A percentile compares a stretch with the other conserved stretches of the same genome.
Evolutionary conservation across 441 rosid genomes (phyloP).

Genomic region (Viola pubescens): DNA sequence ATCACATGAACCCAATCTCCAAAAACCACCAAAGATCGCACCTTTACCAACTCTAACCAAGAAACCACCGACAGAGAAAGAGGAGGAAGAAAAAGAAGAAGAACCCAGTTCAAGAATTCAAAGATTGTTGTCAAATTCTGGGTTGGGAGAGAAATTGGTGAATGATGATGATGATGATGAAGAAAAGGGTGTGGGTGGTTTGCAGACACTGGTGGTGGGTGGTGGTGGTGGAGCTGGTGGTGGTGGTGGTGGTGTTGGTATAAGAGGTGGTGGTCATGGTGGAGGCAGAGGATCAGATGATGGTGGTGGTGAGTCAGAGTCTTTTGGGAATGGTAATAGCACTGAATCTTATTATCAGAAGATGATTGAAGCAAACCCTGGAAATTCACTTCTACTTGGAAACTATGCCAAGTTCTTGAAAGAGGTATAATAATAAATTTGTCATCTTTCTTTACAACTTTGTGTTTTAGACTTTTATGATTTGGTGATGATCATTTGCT

Average conservation of each 20-base stretch:
- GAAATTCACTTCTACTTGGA: constrained; percentile 45
- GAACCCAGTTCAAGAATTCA: constrained; percentile 18
- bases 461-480: too few relatives aligned
- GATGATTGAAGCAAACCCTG: constrained; percentile 45
- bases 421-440: constrained; percentile 31
- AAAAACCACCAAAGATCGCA: constrained; percentile 16
- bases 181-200: neutral
- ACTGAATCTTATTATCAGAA: constrained; percentile 46
- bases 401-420: constrained; percentile 61
- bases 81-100: neutral
- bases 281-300: constrained; percentile 15
- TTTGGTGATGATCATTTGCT: neutral
- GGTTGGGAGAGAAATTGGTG: constrained; percentile 26
- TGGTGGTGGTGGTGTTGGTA: constrained; percentile 19
- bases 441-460: neutral
- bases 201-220: constrained; percentile 27
- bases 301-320: constrained; percentile 33
- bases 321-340: constrained; percentile 26
- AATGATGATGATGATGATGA: constrained; percentile 14
- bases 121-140: constrained; percentile 38
- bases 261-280: constrained; percentile 7
- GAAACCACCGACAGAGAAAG: neutral
- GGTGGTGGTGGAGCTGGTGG: constrained; percentile 21
- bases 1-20: constrained; percentile 13
- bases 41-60: constrained; percentile 11